Evolutionary conservation across 2,329 filamentous ascomycete species (phyloP).

Genomic region (Epichloe uncinata): DNA sequence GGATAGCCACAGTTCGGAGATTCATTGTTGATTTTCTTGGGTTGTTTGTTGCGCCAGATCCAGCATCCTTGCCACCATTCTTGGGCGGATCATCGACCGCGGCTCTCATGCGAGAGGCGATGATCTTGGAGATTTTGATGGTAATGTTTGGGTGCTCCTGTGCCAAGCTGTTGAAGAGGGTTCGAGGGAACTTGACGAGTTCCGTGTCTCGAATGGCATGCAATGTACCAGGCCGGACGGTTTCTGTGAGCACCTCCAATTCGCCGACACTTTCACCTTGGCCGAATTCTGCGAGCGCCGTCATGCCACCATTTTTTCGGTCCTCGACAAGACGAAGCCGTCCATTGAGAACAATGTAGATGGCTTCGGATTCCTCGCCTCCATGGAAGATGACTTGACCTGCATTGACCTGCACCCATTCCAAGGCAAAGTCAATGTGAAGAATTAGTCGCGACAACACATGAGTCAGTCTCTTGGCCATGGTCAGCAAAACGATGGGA

Average conservation of each 20-base stretch:
- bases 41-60: conserved; percentile 35
- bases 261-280: conserved; percentile 97
- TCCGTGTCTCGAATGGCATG: conserved; percentile 96
- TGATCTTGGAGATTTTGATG: conserved; percentile 98
- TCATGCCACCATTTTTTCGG: conserved; percentile 65
- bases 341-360: conserved; percentile 94
- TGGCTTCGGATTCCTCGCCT: conserved; percentile 91
- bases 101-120: conserved; percentile 85
- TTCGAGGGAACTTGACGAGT: conserved; percentile 88
- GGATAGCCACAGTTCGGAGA: conserved; percentile 77
- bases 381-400: conserved; percentile 92
- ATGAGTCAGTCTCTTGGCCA: conserved; percentile 88
- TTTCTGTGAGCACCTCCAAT: conserved; percentile 92
- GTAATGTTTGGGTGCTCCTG: conserved; percentile 97
- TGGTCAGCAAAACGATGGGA: conserved; percentile 81
- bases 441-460: conserved; percentile 80
- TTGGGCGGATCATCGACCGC: conserved; percentile 70
- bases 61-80: conserved; percentile 50
- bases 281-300: conserved; percentile 81
- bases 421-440: conserved; percentile 94
- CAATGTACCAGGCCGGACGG: conserved; percentile 74
- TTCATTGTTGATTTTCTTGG: conserved; percentile 79
- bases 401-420: conserved; percentile 95
- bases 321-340: conserved; percentile 77
- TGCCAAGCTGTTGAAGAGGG: conserved; percentile 91